Evolutionary conservation across 1,284 basidiomycete species (phyloP).

Genomic region (Ustilago crameri): DNA sequence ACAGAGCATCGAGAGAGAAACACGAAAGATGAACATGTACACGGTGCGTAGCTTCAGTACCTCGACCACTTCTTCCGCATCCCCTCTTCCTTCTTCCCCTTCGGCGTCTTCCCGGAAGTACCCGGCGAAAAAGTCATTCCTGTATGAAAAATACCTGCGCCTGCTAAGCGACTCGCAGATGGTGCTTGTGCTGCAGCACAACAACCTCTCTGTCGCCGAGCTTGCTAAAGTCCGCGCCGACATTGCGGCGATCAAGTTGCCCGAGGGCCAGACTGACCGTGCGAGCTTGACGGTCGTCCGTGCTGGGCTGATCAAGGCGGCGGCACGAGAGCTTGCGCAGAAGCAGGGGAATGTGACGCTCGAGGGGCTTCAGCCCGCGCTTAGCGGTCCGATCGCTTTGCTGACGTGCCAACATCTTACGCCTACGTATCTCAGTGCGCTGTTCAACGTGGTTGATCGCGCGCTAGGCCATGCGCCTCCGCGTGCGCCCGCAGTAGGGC

Average conservation of each 20-base stretch:
- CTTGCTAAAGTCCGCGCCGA: slow-evolving; percentile 50
- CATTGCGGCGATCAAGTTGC: slow-evolving; percentile 48
- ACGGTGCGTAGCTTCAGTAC: slow-evolving; percentile 59
- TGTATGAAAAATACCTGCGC: slow-evolving; percentile 55
- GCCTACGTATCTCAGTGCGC: slow-evolving; percentile 53
- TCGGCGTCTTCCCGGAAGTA: slow-evolving; percentile 27
- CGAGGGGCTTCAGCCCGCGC: slow-evolving; percentile 33
- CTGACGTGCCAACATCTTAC: slow-evolving; percentile 56
- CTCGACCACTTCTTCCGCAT: slow-evolving; percentile 20
- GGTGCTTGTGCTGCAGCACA: slow-evolving; percentile 58
- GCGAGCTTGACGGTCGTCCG: slow-evolving; percentile 54
- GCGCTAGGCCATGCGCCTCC: slow-evolving; percentile 48
- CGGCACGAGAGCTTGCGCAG: slow-evolving; percentile 21
- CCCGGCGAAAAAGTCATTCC: slow-evolving; percentile 53
- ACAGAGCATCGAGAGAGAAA: slow-evolving; percentile 54
- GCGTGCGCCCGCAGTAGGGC: slow-evolving; percentile 21
- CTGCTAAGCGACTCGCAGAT: slow-evolving; percentile 52
- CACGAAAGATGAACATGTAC: slow-evolving; percentile 64
- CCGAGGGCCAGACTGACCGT: slow-evolving; percentile 23
- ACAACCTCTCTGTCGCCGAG: slow-evolving; percentile 59
- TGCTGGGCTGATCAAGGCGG: slow-evolving; percentile 49
- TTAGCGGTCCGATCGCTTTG: slow-evolving; percentile 59
- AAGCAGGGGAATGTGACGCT: slow-evolving; percentile 10
- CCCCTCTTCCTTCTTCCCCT: slow-evolving; percentile 10
- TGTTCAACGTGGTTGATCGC: slow-evolving; percentile 55